Evolutionary conservation across 768 basidiomycete genomes (phyloP), one percentile per base, ranked within the genome.

Genomic region (Tephrocybe sp.): DNA sequence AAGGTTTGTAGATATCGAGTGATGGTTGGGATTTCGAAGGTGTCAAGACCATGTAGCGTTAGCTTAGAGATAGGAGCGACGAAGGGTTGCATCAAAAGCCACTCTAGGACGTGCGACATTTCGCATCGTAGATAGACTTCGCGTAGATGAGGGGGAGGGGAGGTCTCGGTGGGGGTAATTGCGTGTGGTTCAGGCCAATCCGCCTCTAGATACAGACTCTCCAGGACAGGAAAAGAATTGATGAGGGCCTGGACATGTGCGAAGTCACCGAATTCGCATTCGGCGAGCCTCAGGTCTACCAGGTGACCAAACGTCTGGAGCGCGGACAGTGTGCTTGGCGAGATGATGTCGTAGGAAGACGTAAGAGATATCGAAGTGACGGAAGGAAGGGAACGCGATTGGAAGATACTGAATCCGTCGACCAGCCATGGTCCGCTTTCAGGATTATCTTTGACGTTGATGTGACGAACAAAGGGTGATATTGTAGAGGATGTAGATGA

Each of bases 111-210:
- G n/a, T 51, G 51, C 16, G 51, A 44, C 35, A 52, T 45, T 39
- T 56, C 55, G 44, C 55, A 52, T n/a, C 55, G 55, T 11, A 56
- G 47, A 25, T 52, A 38, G 13, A 56, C 31, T 37, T 56, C 51
- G 25, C 55, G 55, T 27, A 56, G 39, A 30, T 50, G 37, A 18
- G 47, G 49, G 32, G 51, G 43, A 2, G 51, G 47, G 9, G 39
- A 50, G 2, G 24, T 22, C 1, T 49, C 27, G 19, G 51, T 52
- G 7, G 47, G 47, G 25, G 18, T 18, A 9, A 55, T 44, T 0
- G 18, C 22, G 22, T 9, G 19, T 13, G 55, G 55, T 45, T 52
- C 48, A 6, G 47, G 47, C 55, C 55, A 56, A 21, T 53, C 51
- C 15, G 51, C 55, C 47, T 56, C 55, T 4, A 56, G 44, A 21